A percentile compares a stretch with the other conserved stretches of the same genome.
phyloP scores from a whole-genome alignment of 2,329 filamentous ascomycete species.

The Calonectria fujianensis region DNA sequence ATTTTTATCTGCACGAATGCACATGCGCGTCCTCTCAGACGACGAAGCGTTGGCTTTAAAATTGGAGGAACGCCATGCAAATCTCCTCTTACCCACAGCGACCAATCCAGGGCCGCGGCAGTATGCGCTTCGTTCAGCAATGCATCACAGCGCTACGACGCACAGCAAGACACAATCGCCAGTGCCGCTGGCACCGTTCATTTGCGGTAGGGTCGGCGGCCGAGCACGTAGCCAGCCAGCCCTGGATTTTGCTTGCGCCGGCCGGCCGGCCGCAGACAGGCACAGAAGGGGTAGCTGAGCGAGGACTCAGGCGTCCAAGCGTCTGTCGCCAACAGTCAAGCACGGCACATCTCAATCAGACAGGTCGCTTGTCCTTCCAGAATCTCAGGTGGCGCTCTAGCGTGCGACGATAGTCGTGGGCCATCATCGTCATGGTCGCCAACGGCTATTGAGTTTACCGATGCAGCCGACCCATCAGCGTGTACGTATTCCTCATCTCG shows the following conservation, averaged over 20 bases:
- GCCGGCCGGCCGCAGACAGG: background rate
- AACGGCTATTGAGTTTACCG: constrained; percentile 11
- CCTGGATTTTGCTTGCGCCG: constrained; percentile 25
- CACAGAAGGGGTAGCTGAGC: background rate
- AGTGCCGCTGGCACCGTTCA: constrained; percentile 14
- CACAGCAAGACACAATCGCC: constrained; percentile 20
- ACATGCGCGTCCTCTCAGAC: constrained; percentile 31
- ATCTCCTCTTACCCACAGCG: constrained; percentile 30
- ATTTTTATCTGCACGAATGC: constrained; percentile 31
- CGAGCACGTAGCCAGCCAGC: constrained; percentile 27
- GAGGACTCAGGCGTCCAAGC: constrained; percentile 13
- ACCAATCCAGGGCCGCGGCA: constrained; percentile 18
- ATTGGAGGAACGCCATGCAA: constrained; percentile 41
- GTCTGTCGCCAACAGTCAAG: background rate
- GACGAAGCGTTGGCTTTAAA: constrained; percentile 35
- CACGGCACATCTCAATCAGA: background rate
- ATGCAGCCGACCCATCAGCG: constrained; percentile 20
- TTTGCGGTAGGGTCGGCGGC: constrained; percentile 15
- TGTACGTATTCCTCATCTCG: constrained; percentile 26
- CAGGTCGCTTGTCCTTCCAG: constrained; percentile 6
- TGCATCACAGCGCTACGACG: constrained; percentile 21
- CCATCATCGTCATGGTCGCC: constrained; percentile 12
- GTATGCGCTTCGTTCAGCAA: constrained; percentile 31
- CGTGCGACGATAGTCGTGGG: background rate
- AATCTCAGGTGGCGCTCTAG: constrained; percentile 19